Percentiles rank a stretch among this genome's conserved stretches.
Conservation (phyloP, 768 basidiomycete species). For the Collybia sp. region DNA sequence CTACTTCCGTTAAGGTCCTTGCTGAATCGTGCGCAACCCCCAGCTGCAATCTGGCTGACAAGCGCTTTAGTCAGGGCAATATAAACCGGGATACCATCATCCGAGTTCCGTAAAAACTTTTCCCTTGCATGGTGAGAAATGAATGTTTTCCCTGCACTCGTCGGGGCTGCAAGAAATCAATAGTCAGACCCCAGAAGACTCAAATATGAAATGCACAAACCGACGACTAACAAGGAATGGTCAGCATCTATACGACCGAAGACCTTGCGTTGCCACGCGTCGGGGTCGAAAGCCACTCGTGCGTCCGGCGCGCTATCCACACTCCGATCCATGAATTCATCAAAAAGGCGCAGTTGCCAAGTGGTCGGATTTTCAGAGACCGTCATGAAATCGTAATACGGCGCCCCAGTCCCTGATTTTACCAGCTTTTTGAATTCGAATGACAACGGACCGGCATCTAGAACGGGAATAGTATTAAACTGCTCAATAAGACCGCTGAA, state of each 20-base stretch:
- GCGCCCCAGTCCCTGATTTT: conserved; percentile 34
- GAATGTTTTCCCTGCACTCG: conserved; percentile 74
- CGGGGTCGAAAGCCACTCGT: conserved; percentile 60
- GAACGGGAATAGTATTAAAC: conserved; percentile 3
- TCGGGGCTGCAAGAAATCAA: conserved; percentile 41
- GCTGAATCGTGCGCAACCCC: conserved; percentile 69
- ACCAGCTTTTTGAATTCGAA: conserved; percentile 58
- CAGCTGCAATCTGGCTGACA: conserved; percentile 67
- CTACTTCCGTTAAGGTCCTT: conserved; percentile 41
- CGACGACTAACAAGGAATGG: conserved; percentile 61
- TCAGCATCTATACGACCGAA: conserved; percentile 58
- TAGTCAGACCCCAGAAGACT: background rate
- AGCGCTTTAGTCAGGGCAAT: conserved; percentile 75
- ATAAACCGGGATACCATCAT: conserved; percentile 67
- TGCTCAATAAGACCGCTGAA: conserved; percentile 30
- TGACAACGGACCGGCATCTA: conserved; percentile 21
- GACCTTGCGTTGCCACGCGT: conserved; percentile 67
- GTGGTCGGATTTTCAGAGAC: conserved; percentile 51
- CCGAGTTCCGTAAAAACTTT: conserved; percentile 52
- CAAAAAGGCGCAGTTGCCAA: conserved; percentile 70
- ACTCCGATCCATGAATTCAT: conserved; percentile 67
- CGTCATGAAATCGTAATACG: conserved; percentile 46
- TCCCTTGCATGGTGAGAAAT: conserved; percentile 80
- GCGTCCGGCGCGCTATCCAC: conserved; percentile 58
- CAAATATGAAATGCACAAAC: conserved; percentile 27